Percentiles rank a stretch among this genome's conserved stretches.
phyloP scores from a whole-genome alignment of 345 rosid species.

The Eucalyptus brandiana region DNA sequence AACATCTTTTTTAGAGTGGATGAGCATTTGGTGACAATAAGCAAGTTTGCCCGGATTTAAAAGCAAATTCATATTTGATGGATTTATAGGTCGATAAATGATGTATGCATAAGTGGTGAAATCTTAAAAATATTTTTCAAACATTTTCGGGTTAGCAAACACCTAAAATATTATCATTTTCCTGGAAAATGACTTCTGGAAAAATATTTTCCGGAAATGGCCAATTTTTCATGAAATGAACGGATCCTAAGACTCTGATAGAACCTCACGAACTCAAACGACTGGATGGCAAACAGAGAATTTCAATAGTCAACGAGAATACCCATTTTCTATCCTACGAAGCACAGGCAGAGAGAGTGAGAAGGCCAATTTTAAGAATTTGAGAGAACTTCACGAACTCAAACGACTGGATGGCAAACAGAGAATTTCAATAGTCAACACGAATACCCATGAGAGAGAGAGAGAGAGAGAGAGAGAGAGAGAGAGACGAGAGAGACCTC shows the following conservation, averaged over 20 bases:
- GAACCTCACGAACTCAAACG: background rate
- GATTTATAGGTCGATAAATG: too few relatives aligned
- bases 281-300: background rate
- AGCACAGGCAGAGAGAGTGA: background rate
- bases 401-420: too few relatives aligned
- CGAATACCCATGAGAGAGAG: background rate
- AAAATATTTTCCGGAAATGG: too few relatives aligned
- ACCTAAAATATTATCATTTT: too few relatives aligned
- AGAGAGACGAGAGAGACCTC: background rate
- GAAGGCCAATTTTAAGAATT: background rate
- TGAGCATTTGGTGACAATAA: too few relatives aligned
- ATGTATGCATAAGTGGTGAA: too few relatives aligned
- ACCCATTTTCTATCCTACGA: background rate
- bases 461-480: background rate
- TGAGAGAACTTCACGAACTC: too few relatives aligned
- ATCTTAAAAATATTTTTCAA: too few relatives aligned
- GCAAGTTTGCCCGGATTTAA: rapidly evolving
- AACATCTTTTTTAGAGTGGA: too few relatives aligned
- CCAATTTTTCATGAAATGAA: too few relatives aligned
- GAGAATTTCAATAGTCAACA: too few relatives aligned
- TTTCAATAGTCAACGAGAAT: background rate
- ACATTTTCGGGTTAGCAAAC: rapidly evolving
- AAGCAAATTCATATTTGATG: too few relatives aligned
- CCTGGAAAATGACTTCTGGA: rapidly evolving
- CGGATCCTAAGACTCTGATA: background rate